Conservation (phyloP, 257 asterid genomes). For the Rauvolfia tetraphylla region DNA sequence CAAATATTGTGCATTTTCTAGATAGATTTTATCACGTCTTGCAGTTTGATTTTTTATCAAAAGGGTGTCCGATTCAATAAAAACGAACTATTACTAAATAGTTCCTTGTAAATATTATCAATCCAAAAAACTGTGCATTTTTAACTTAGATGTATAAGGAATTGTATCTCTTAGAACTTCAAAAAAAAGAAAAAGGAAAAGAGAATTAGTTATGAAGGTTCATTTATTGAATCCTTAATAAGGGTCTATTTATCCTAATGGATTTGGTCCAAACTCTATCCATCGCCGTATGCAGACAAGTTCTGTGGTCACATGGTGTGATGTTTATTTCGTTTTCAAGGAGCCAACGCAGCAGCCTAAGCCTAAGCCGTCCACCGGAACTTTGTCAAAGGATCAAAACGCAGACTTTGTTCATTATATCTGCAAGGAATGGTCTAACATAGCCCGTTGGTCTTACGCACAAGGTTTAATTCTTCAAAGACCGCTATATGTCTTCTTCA, state of each 20-base stretch:
- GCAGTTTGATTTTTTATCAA: too few species aligned
- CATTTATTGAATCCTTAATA: not conserved
- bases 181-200: not conserved
- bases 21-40: too few species aligned
- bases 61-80: too few species aligned
- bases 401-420: not conserved
- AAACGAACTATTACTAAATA: not conserved
- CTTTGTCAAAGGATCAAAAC: constrained; percentile 8
- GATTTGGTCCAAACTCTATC: constrained; percentile 28
- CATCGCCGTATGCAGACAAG: not conserved
- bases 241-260: constrained; percentile 1
- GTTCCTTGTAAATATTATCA: not conserved
- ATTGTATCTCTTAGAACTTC: too few species aligned
- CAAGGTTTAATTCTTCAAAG: constrained; percentile 4
- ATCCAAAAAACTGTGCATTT: too few species aligned
- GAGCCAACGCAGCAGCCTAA: constrained; percentile 4
- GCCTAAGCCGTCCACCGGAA: too few species aligned
- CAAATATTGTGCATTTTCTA: too few species aligned
- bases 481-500: constrained; percentile 16
- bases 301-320: constrained; percentile 22
- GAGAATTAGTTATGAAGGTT: not conserved
- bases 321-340: not conserved
- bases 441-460: constrained; percentile 8
- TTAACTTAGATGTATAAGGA: too few species aligned
- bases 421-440: not conserved